phyloP scores from a whole-genome alignment of 2,329 filamentous ascomycete species.

The Macrophomina phaseolina region DNA sequence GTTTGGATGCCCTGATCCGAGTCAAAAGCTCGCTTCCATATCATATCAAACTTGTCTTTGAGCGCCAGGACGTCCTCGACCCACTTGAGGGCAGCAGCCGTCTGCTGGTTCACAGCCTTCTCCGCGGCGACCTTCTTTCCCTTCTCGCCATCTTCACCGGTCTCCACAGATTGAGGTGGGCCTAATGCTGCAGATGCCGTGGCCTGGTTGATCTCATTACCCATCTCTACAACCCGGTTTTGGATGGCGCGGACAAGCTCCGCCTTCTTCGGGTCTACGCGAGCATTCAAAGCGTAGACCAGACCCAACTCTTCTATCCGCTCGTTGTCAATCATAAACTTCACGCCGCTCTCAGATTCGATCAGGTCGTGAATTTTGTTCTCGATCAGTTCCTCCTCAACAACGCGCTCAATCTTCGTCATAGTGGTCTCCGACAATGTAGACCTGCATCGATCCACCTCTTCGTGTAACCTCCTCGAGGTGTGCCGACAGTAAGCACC shows the following conservation, averaged over 20 bases:
- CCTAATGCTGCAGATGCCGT: slow-evolving; percentile 39
- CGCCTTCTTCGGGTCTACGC: slow-evolving; percentile 76
- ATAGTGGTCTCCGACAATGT: slow-evolving; percentile 76
- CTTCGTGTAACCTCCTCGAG: slow-evolving; percentile 75
- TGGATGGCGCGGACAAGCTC: slow-evolving; percentile 75
- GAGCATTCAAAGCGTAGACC: slow-evolving; percentile 77
- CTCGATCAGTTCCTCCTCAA: slow-evolving; percentile 81
- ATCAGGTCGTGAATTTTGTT: slow-evolving; percentile 82
- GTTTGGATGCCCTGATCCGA: slow-evolving; percentile 80
- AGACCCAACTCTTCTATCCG: slow-evolving; percentile 77
- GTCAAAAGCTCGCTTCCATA: slow-evolving; percentile 76
- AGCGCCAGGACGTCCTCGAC: slow-evolving; percentile 86
- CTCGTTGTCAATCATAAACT: slow-evolving; percentile 91
- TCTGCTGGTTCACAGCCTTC: slow-evolving; percentile 72
- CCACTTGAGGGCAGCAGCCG: slow-evolving; percentile 88
- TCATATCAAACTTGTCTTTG: slow-evolving; percentile 86
- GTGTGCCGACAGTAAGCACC: slow-evolving; percentile 81
- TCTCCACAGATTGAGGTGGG: slow-evolving; percentile 45
- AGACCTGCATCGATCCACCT: slow-evolving; percentile 80
- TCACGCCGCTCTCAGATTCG: slow-evolving; percentile 83
- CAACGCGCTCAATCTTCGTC: slow-evolving; percentile 74
- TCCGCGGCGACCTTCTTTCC: slow-evolving; percentile 55
- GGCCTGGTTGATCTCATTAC: slow-evolving; percentile 78
- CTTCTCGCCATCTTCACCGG: slow-evolving; percentile 57
- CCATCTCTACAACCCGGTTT: slow-evolving; percentile 77